Evolutionary conservation across 139 green algal species (phyloP).

Genomic region (Chlorella sorokiniana): DNA sequence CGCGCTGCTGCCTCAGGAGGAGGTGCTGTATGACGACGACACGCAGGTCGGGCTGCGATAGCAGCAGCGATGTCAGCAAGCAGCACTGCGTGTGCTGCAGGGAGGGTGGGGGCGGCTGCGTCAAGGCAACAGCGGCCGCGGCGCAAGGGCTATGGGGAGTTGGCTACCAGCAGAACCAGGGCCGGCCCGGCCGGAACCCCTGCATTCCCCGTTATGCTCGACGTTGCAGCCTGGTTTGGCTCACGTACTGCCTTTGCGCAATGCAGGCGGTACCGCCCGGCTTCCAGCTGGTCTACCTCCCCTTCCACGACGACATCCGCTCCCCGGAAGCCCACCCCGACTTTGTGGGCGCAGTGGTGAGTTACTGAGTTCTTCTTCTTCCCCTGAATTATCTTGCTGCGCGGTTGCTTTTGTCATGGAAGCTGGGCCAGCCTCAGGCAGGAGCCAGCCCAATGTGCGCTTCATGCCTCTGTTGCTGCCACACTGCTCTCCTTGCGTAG

Average conservation of each 20-base stretch:
- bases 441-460: no score
- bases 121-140: background rate
- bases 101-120: background rate
- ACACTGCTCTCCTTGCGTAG: no score
- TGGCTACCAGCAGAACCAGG: no score
- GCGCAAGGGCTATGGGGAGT: no score
- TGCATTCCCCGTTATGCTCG: background rate
- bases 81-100: background rate
- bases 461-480: no score
- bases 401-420: no score
- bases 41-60: background rate
- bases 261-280: slow-evolving; percentile 48
- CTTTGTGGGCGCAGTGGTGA: slow-evolving; percentile 28
- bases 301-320: slow-evolving; percentile 59
- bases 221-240: background rate
- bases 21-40: slow-evolving; percentile 44
- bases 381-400: background rate
- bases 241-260: background rate
- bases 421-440: background rate
- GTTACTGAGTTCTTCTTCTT: background rate
- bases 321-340: slow-evolving; percentile 43
- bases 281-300: slow-evolving; percentile 58
- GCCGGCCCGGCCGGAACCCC: background rate
- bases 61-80: background rate
- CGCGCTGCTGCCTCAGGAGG: slow-evolving; percentile 61